Conservation (phyloP, 2,329 filamentous ascomycete genomes). For the Ramichloridium luteum region DNA sequence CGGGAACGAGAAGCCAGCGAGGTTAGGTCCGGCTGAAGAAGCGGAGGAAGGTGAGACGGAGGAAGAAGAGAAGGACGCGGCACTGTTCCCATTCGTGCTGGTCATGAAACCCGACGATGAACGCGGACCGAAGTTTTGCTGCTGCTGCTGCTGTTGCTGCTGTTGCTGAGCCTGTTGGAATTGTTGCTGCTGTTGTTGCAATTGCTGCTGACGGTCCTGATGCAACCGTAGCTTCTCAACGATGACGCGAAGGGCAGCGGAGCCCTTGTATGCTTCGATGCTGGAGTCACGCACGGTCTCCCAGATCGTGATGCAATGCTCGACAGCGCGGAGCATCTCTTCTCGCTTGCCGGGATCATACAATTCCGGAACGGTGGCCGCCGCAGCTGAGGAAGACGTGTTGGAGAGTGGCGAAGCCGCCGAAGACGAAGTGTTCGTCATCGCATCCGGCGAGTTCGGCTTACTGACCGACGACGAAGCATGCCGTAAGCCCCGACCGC, state of each 20-base stretch:
- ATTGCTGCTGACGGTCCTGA: conserved; percentile 12
- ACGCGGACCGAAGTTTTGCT: no score
- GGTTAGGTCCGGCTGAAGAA: no score
- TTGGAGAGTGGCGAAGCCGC: conserved; percentile 15
- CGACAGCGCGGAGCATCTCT: conserved; percentile 65
- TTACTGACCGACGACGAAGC: conserved; percentile 7
- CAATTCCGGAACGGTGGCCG: conserved; percentile 23
- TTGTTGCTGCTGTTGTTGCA: conserved; percentile 6
- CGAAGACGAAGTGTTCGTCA: no score
- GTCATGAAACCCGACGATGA: no score
- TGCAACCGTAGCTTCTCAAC: conserved; percentile 59
- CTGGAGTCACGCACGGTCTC: conserved; percentile 61
- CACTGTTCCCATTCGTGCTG: no score
- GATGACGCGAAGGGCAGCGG: conserved; percentile 70
- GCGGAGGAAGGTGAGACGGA: no score
- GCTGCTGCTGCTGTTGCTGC: no score
- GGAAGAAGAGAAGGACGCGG: conserved; percentile 1
- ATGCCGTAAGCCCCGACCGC: conserved; percentile 25
- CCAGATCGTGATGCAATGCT: conserved; percentile 68
- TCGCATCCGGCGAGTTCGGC: conserved; percentile 15
- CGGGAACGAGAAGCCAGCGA: no score
- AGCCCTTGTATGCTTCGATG: conserved; percentile 84
- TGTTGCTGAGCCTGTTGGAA: no score
- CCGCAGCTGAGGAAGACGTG: no score
- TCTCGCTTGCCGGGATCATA: conserved; percentile 41